Conservation (phyloP, 202 grass and related monocot species). For the Panicum virgatum region DNA sequence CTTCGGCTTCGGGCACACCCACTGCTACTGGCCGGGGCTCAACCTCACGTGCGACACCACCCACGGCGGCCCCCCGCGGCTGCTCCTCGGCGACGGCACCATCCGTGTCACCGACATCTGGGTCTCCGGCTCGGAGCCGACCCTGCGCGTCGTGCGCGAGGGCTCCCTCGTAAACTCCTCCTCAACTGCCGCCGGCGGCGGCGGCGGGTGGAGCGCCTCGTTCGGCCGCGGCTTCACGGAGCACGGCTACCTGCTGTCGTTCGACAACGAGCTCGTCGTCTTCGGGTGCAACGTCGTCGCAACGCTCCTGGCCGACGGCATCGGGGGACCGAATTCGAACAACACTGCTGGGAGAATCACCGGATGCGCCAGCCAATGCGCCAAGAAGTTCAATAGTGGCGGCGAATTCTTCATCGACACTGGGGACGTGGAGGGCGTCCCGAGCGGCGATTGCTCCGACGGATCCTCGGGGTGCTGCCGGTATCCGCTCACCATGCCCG, state of each 20-base stretch:
- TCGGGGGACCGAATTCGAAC: fast-evolving
- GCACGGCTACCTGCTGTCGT: not conserved
- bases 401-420: not conserved
- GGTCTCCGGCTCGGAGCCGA: not conserved
- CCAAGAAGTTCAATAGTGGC: not conserved
- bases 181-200: too few species aligned
- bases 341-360: too few species aligned
- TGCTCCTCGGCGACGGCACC: slow-evolving; percentile 1
- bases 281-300: not conserved
- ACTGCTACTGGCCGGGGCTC: not conserved
- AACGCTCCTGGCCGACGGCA: not conserved
- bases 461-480: not conserved
- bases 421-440: too few species aligned
- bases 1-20: not conserved
- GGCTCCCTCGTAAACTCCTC: not conserved
- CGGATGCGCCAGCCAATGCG: not conserved
- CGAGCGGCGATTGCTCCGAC: too few species aligned
- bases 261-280: not conserved
- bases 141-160: not conserved
- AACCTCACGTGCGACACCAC: not conserved
- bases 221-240: not conserved
- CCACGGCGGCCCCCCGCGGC: not conserved
- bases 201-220: not conserved
- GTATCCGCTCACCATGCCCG: not conserved
- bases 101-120: not conserved